Evolutionary conservation across 176 grass and related monocot genomes (phyloP), one percentile per base, ranked within the genome.

Genomic region (Raddia guianensis): DNA sequence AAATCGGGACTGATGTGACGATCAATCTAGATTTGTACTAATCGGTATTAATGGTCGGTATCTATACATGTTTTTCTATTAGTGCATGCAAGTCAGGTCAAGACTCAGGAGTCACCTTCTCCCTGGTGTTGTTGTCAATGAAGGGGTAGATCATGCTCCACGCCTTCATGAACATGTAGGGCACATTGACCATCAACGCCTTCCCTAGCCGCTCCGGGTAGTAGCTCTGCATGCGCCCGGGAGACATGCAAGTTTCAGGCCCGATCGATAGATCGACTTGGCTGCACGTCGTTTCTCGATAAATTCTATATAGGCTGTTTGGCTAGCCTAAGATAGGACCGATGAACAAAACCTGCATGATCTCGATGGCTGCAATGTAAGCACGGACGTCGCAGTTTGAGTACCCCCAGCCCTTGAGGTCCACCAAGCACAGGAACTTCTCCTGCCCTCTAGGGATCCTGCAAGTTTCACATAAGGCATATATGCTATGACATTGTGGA

Each of bases 351-450:
- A 93, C 91, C 82, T 96, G 93, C 90, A 96, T 78, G 71, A 96
- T 90, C 21, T 96, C 87, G 5, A 96, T 55, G 61, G 82, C 87
- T 46, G 90, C 90, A 14, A 90, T 63, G 49, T 92, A 96, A 27
- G 82, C 93, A 0, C 85, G 46, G 4, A 88, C 68, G 13, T 96
- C 93, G 12, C 90, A 90, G 49, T 92, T 89, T 34, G 90, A 86
- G 45, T 96, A 96, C 35, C 90, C 90, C 90, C 90, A 96, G 20
- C 85, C 93, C 69, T 92, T 83, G 20, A 96, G 64, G 78, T 96
- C 93, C 3, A 64, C 87, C 18, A 96, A 82, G 75, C 75, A 80
- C 55, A 86, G 51, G 27, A 92, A 96, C 72, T 92, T 96, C 60
- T 96, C 92, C 58, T 95, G 89, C 2, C 80, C 82, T 59, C 75